These are phyloP conservation scores for Peronospora destructor DNA, from an alignment of 352 stramenopile species.

Conservation along the genomic window DNA sequence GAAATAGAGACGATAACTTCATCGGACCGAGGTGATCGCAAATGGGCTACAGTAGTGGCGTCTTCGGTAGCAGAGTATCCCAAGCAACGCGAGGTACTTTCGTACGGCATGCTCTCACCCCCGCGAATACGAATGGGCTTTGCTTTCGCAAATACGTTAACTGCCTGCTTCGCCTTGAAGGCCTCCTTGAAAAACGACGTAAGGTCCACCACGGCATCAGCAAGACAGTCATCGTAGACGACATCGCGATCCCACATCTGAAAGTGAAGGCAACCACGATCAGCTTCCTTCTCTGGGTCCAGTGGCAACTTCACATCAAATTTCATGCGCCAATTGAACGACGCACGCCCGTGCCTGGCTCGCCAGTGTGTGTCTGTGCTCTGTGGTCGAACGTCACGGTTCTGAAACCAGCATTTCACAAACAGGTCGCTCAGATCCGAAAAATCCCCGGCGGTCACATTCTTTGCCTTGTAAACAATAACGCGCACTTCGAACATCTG, in stretches of 20 bases:
- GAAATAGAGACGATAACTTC: slow-evolving; percentile 27
- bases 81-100: slow-evolving; percentile 13
- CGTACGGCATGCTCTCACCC: slow-evolving; percentile 27
- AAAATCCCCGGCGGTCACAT: slow-evolving; percentile 79
- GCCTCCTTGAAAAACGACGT: slow-evolving; percentile 55
- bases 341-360: slow-evolving; percentile 76
- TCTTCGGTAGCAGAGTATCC: slow-evolving; percentile 29
- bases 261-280: slow-evolving; percentile 65
- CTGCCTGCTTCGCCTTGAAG: slow-evolving; percentile 56
- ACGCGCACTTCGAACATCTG: slow-evolving; percentile 87
- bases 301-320: slow-evolving; percentile 82
- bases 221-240: slow-evolving; percentile 70
- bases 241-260: slow-evolving; percentile 80
- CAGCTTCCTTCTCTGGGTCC: slow-evolving; percentile 55
- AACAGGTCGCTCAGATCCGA: slow-evolving; percentile 88
- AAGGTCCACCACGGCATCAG: slow-evolving; percentile 65
- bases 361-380: slow-evolving; percentile 90
- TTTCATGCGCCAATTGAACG: slow-evolving; percentile 91
- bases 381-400: slow-evolving; percentile 57
- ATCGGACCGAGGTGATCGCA: slow-evolving; percentile 13
- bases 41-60: slow-evolving; percentile 15
- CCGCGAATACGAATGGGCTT: slow-evolving; percentile 49
- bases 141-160: slow-evolving; percentile 73
- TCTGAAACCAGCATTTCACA: slow-evolving; percentile 86
- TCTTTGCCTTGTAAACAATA: slow-evolving; percentile 87